Conservation (phyloP, 2,329 filamentous ascomycete species). For the Juglanconis sp. region DNA sequence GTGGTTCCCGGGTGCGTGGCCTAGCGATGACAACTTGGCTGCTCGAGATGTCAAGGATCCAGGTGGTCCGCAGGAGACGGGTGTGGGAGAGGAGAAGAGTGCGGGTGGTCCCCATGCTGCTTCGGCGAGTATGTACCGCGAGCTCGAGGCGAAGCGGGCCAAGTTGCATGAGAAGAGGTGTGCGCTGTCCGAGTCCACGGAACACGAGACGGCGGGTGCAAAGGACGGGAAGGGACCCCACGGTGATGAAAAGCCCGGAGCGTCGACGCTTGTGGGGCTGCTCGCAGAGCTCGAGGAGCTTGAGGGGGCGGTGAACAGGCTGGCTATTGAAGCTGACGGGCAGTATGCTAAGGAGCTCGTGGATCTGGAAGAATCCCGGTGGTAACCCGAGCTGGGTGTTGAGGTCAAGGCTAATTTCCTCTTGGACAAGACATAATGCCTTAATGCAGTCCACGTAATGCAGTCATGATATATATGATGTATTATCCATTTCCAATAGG, state of each 20-base stretch:
- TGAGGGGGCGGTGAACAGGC: conserved; percentile 32
- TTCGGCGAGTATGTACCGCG: conserved; percentile 35
- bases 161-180: conserved; percentile 30
- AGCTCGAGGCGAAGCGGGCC: conserved; percentile 32
- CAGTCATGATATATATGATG: neutral
- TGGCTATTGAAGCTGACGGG: conserved; percentile 45
- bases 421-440: neutral
- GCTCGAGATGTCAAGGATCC: neutral
- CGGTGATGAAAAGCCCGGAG: conserved; percentile 20
- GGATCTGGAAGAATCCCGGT: conserved; percentile 22
- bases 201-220: conserved; percentile 14
- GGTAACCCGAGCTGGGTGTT: neutral
- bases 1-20: conserved; percentile 32
- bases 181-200: conserved; percentile 19
- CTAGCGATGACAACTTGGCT: conserved; percentile 24
- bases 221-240: conserved; percentile 12
- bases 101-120: conserved; percentile 18
- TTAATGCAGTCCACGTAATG: neutral
- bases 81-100: conserved; percentile 16
- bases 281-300: conserved; percentile 36
- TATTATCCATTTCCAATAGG: neutral
- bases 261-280: conserved; percentile 26
- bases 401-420: neutral
- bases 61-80: conserved; percentile 15
- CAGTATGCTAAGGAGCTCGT: conserved; percentile 43